Percentiles rank a stretch among this genome's conserved stretches.
Conservation (phyloP, 495 filamentous ascomycete genomes). For the Chaetomium fimeti region DNA sequence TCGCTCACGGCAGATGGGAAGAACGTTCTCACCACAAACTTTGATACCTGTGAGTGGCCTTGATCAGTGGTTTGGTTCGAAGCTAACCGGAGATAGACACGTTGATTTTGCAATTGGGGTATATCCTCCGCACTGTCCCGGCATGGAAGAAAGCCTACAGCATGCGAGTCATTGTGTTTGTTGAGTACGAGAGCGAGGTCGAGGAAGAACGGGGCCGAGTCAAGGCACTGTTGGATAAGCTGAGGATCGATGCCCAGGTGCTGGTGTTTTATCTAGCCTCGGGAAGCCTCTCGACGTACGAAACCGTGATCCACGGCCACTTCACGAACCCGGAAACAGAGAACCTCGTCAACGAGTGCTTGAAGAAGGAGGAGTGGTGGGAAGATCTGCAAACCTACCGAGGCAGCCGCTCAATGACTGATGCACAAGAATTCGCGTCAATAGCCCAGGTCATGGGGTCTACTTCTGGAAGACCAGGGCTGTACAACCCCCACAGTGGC, state of each 20-base stretch:
- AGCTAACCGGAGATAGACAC: conserved; percentile 55
- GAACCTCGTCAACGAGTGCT: conserved; percentile 54
- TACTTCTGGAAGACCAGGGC: conserved; percentile 35
- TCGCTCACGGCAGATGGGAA: conserved; percentile 64
- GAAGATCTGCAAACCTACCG: conserved; percentile 65
- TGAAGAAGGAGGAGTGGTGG: conserved; percentile 81
- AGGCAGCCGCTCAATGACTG: conserved; percentile 54
- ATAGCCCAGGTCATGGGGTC: conserved; percentile 37
- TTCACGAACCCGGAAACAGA: conserved; percentile 46
- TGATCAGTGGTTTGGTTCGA: not conserved
- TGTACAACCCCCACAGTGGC: conserved; percentile 33
- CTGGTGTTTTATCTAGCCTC: conserved; percentile 79
- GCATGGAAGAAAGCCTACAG: conserved; percentile 76
- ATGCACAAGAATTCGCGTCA: conserved; percentile 39
- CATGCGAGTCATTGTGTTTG: conserved; percentile 77
- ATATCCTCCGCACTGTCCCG: conserved; percentile 78
- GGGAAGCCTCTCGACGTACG: conserved; percentile 69
- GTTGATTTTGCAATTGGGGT: conserved; percentile 80
- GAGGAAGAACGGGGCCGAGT: conserved; percentile 74
- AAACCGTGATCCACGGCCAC: conserved; percentile 71
- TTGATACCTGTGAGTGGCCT: conserved; percentile 66
- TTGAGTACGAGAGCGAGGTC: conserved; percentile 84
- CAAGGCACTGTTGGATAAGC: conserved; percentile 70
- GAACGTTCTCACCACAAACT: conserved; percentile 82
- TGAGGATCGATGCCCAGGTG: conserved; percentile 77